Percentiles rank a stretch among this genome's conserved stretches.
phyloP scores from a whole-genome alignment of 768 basidiomycete genomes.

The Psilocybe azurescens region DNA sequence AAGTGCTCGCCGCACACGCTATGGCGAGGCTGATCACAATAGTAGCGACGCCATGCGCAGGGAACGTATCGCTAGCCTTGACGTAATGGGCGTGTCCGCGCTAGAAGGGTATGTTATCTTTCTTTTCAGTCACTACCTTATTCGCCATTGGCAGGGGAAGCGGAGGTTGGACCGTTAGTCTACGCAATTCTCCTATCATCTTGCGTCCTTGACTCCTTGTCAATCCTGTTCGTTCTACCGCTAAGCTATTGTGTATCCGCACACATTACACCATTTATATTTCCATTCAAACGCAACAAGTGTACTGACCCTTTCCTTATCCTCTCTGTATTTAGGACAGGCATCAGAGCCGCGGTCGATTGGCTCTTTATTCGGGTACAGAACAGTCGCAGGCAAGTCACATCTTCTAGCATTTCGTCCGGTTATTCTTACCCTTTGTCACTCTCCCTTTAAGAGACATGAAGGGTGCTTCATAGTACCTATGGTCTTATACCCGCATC shows the following conservation, averaged over 20 bases:
- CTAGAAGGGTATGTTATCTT: slow-evolving; percentile 75
- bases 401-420: background rate
- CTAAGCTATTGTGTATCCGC: no score
- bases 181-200: background rate
- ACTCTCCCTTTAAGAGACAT: slow-evolving; percentile 6
- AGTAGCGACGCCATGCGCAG: slow-evolving; percentile 41
- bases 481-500: background rate
- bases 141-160: background rate
- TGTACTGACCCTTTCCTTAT: background rate
- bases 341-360: slow-evolving; percentile 88
- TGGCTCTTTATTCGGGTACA: slow-evolving; percentile 94
- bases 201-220: no score
- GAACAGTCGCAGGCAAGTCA: slow-evolving; percentile 40
- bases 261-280: background rate
- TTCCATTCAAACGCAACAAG: background rate
- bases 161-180: background rate
- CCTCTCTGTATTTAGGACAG: slow-evolving; percentile 59
- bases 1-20: slow-evolving; percentile 62
- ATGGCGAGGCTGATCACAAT: slow-evolving; percentile 51
- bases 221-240: background rate
- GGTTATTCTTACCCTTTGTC: background rate
- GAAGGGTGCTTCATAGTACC: slow-evolving; percentile 15
- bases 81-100: slow-evolving; percentile 91
- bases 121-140: background rate
- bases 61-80: slow-evolving; percentile 74